Evolutionary conservation across 495 filamentous ascomycete genomes (phyloP).

Genomic region (Haplographium delicatum): DNA sequence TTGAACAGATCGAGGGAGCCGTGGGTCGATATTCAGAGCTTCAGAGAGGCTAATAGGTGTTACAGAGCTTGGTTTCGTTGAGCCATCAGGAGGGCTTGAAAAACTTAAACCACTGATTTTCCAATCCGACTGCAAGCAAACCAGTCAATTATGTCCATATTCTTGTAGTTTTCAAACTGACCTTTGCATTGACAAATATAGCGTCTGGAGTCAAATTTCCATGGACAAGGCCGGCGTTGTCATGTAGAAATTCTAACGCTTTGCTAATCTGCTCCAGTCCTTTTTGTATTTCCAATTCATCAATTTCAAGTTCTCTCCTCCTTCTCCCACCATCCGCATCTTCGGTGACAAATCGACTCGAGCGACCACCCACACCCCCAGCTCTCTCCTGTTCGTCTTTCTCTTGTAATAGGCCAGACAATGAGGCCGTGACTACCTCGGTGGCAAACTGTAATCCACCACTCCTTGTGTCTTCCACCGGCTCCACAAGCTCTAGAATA

Average conservation of each 20-base stretch:
- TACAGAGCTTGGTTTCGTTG: slow-evolving; percentile 61
- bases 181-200: slow-evolving; percentile 92
- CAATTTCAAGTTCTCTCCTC: slow-evolving; percentile 84
- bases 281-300: slow-evolving; percentile 97
- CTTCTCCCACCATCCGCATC: slow-evolving; percentile 67
- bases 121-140: slow-evolving; percentile 74
- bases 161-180: slow-evolving; percentile 27
- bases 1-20: slow-evolving; percentile 77
- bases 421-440: slow-evolving; percentile 78
- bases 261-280: slow-evolving; percentile 89
- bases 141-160: slow-evolving; percentile 8
- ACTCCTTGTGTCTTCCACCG: slow-evolving; percentile 86
- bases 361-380: slow-evolving; percentile 58
- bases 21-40: slow-evolving; percentile 77
- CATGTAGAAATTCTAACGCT: slow-evolving; percentile 92
- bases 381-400: slow-evolving; percentile 83
- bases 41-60: slow-evolving; percentile 76
- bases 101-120: slow-evolving; percentile 94
- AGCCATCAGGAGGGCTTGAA: slow-evolving; percentile 67
- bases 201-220: slow-evolving; percentile 93
- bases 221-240: slow-evolving; percentile 90
- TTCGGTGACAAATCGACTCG: slow-evolving; percentile 77
- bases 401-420: slow-evolving; percentile 76
- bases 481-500: slow-evolving; percentile 87
- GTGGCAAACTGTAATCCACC: slow-evolving; percentile 96